phyloP scores from a whole-genome alignment of 2,329 filamentous ascomycete genomes.

The Penicillium sp. region DNA sequence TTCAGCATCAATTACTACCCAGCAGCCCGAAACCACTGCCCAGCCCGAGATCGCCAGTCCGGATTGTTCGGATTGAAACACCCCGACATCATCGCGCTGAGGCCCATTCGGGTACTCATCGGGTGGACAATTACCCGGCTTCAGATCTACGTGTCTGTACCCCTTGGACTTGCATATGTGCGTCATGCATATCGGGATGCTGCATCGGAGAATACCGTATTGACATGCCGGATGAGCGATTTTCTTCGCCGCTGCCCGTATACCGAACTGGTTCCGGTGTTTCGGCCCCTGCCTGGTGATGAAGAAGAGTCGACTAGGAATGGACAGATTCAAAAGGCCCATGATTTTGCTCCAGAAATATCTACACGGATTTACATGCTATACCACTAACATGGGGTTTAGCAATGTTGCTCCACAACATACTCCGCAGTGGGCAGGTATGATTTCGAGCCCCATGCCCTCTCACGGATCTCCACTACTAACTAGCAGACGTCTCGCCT shows the following conservation, averaged over 20 bases:
- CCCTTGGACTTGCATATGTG: neutral
- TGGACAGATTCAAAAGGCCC: no score
- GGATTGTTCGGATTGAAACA: neutral
- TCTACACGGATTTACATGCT: no score
- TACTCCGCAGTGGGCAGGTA: neutral
- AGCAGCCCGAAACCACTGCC: neutral
- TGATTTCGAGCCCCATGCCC: neutral
- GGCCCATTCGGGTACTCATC: neutral
- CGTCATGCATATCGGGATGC: neutral
- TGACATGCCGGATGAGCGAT: no score
- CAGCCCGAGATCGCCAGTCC: neutral
- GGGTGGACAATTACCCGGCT: neutral
- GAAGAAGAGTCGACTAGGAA: no score
- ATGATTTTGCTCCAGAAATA: no score
- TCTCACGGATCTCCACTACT: neutral
- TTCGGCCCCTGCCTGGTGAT: no score
- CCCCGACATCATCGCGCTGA: neutral
- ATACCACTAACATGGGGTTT: no score
- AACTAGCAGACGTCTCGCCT: neutral
- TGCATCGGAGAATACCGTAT: neutral
- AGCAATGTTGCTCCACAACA: no score
- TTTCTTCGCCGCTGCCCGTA: no score
- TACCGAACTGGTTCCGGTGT: no score
- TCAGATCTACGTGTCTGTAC: neutral
- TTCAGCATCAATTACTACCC: neutral